These are phyloP conservation scores for Spathaspora hagerdaliae DNA, from an alignment of 805 yeast species.

Conservation along the genomic window DNA sequence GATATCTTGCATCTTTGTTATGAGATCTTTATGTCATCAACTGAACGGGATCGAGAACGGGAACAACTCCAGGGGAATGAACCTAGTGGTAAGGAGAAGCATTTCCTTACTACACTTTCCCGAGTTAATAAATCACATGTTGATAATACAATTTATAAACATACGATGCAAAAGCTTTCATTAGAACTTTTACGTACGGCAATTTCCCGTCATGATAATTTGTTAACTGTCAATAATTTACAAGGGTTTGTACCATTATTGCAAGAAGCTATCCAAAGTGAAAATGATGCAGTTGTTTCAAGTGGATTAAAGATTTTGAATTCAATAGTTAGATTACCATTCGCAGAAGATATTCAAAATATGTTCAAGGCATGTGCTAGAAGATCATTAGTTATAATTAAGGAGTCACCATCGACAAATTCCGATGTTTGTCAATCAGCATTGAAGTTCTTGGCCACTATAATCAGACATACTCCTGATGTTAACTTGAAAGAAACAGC, in stretches of 20 bases:
- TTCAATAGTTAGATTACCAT: constrained; percentile 56
- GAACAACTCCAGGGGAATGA: constrained; percentile 4
- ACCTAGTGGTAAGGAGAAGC: constrained; percentile 39
- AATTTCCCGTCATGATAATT: constrained; percentile 55
- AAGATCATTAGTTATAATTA: constrained; percentile 57
- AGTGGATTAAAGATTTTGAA: constrained; percentile 64
- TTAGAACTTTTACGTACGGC: constrained; percentile 74
- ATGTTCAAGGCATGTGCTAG: constrained; percentile 60
- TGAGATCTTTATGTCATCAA: constrained; percentile 41
- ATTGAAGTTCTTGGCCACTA: constrained; percentile 66
- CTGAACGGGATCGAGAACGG: constrained; percentile 11
- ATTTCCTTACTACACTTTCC: constrained; percentile 71
- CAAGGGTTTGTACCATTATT: constrained; percentile 74
- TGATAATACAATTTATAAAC: constrained; percentile 54
- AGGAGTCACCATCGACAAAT: constrained; percentile 73
- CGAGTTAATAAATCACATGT: constrained; percentile 52
- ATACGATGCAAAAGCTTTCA: constrained; percentile 68
- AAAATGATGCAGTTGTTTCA: constrained; percentile 72
- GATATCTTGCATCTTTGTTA: constrained; percentile 68
- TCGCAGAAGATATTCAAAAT: constrained; percentile 48
- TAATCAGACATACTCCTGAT: constrained; percentile 66
- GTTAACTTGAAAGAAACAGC: constrained; percentile 67
- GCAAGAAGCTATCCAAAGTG: constrained; percentile 49
- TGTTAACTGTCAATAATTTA: constrained; percentile 58
- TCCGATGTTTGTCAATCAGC: constrained; percentile 78